These are phyloP conservation scores for Dipsacomyces acuminosporus DNA, from an alignment of 371 early-diverging fungal genomes.

Conservation along the genomic window DNA sequence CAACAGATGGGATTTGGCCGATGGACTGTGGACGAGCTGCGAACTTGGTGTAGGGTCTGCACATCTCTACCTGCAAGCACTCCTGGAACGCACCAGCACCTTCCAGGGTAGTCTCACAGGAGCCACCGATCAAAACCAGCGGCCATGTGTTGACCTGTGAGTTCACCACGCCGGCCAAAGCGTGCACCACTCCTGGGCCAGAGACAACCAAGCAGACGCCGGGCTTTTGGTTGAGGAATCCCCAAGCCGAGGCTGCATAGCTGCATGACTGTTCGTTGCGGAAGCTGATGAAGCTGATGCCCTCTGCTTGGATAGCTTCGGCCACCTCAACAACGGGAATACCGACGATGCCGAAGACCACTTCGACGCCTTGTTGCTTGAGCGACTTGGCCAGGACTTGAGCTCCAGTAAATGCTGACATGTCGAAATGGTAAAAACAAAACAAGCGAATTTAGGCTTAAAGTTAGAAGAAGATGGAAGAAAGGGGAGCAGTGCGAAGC, in stretches of 20 bases:
- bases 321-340: conserved; percentile 71
- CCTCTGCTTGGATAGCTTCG: conserved; percentile 66
- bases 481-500: no score
- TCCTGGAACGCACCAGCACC: conserved; percentile 80
- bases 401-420: conserved; percentile 52
- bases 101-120: conserved; percentile 45
- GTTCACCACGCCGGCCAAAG: conserved; percentile 68
- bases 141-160: conserved; percentile 71
- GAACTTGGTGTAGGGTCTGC: conserved; percentile 62
- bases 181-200: conserved; percentile 79
- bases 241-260: conserved; percentile 71
- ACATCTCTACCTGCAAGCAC: conserved; percentile 64
- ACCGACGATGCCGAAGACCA: conserved; percentile 81
- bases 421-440: background rate
- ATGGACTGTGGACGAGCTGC: conserved; percentile 54
- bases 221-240: conserved; percentile 62
- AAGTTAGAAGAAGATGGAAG: background rate
- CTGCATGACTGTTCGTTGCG: conserved; percentile 76
- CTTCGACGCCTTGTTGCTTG: conserved; percentile 58
- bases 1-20: conserved; percentile 52
- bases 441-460: no score
- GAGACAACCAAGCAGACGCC: conserved; percentile 75
- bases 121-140: conserved; percentile 58
- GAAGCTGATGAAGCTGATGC: conserved; percentile 70
- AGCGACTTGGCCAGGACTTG: conserved; percentile 58